Conservation (phyloP, 148 eudicot species). For the Rhododendron vialii region DNA sequence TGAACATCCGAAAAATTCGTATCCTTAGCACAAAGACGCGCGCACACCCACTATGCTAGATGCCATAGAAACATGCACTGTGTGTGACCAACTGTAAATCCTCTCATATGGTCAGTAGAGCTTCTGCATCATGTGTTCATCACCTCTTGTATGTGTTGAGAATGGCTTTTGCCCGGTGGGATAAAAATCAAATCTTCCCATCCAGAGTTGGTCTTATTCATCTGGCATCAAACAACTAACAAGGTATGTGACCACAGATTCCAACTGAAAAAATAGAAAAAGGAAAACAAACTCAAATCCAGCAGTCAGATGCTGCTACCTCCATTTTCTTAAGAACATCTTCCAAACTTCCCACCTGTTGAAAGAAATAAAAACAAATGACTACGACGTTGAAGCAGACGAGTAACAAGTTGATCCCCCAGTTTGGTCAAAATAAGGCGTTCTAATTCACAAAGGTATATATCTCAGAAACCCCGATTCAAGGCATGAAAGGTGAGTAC, state of each 20-base stretch:
- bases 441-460: neutral
- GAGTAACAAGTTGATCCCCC: neutral
- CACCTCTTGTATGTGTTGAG: slow-evolving; percentile 79
- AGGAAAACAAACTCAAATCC: neutral
- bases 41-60: slow-evolving; percentile 1
- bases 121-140: slow-evolving; percentile 36
- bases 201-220: slow-evolving; percentile 69
- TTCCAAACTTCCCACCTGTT: slow-evolving; percentile 93
- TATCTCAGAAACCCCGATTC: neutral
- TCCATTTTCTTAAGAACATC: slow-evolving; percentile 96
- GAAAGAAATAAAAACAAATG: slow-evolving; percentile 7
- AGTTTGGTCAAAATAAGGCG: neutral
- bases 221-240: slow-evolving; percentile 36
- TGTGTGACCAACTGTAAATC: neutral
- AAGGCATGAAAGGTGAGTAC: neutral
- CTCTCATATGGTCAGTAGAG: slow-evolving; percentile 7
- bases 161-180: slow-evolving; percentile 93
- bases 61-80: neutral
- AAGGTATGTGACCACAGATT: neutral
- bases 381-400: neutral
- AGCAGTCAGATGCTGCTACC: slow-evolving; percentile 36
- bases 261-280: neutral
- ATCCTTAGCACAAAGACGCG: neutral
- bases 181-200: slow-evolving; percentile 93
- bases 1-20: slow-evolving; percentile 8